These are phyloP conservation scores for Groenewaldozyma sp. DNA, from an alignment of 1,139 yeast genomes.

Conservation along the genomic window DNA sequence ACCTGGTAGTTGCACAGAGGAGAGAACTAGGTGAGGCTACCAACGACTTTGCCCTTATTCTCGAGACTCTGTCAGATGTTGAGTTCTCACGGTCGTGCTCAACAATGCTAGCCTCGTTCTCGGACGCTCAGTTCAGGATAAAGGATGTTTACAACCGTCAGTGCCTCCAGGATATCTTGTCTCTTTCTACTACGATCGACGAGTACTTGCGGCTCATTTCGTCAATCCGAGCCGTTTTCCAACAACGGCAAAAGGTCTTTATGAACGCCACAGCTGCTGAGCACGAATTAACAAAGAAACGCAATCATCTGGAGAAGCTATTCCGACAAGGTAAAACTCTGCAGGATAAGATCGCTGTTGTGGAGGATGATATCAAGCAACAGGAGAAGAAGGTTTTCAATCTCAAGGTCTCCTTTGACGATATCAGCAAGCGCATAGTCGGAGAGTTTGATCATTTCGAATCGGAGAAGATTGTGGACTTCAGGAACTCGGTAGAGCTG, in stretches of 20 bases:
- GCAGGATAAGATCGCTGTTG: slow-evolving; percentile 47
- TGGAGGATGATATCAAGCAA: slow-evolving; percentile 50
- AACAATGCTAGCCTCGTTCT: slow-evolving; percentile 53
- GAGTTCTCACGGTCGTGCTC: slow-evolving; percentile 67
- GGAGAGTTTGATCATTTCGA: slow-evolving; percentile 64
- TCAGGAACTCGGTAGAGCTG: slow-evolving; percentile 82
- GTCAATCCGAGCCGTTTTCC: slow-evolving; percentile 65
- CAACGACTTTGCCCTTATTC: slow-evolving; percentile 49
- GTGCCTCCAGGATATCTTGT: slow-evolving; percentile 76
- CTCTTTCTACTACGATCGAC: slow-evolving; percentile 79
- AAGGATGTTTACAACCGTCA: slow-evolving; percentile 71
- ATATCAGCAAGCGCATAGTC: slow-evolving; percentile 55
- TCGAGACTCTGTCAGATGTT: slow-evolving; percentile 54
- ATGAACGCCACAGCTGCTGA: slow-evolving; percentile 49
- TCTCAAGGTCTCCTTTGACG: slow-evolving; percentile 51
- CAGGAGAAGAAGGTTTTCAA: slow-evolving; percentile 50
- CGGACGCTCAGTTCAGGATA: slow-evolving; percentile 61
- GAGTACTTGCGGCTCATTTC: slow-evolving; percentile 75
- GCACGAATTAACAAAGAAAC: slow-evolving; percentile 40
- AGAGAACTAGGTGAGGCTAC: slow-evolving; percentile 60
- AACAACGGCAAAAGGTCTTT: slow-evolving; percentile 65
- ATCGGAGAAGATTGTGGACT: slow-evolving; percentile 69
- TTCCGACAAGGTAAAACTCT: slow-evolving; percentile 48
- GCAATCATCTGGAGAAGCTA: slow-evolving; percentile 43
- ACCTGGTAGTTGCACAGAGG: slow-evolving; percentile 65